Percentiles rank a stretch among this genome's conserved stretches.
Conservation (phyloP, 148 eudicot genomes). For the Fagopyrum tataricum region DNA sequence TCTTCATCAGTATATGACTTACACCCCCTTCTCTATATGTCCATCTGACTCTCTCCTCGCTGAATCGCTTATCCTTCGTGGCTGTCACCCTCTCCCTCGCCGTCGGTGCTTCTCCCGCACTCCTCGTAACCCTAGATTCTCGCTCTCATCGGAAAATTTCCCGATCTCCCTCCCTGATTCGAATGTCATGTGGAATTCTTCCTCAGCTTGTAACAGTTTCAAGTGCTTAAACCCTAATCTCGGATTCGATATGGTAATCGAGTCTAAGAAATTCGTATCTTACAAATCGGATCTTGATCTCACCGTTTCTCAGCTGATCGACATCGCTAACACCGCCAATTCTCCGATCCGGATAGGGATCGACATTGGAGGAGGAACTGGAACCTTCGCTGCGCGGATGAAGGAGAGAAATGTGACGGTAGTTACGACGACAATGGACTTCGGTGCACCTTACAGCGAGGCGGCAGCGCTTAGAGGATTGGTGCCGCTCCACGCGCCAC, state of each 20-base stretch:
- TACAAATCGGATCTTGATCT: conserved; percentile 65
- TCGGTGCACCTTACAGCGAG: conserved; percentile 70
- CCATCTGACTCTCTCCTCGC: conserved; percentile 40
- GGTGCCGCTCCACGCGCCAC: conserved; percentile 69
- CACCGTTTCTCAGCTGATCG: conserved; percentile 46
- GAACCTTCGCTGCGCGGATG: conserved; percentile 68
- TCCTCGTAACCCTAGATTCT: conserved; percentile 17
- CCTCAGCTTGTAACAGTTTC: conserved; percentile 49
- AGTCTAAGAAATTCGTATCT: conserved; percentile 27
- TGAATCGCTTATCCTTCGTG: conserved; percentile 64
- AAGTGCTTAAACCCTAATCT: conserved; percentile 42
- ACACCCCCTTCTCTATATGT: conserved; percentile 51
- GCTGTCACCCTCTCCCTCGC: conserved; percentile 88
- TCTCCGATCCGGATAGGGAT: conserved; percentile 44
- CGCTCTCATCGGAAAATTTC: conserved; percentile 31
- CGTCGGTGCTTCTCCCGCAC: conserved; percentile 57
- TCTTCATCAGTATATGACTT: conserved; percentile 66
- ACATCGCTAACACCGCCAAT: conserved; percentile 26
- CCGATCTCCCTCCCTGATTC: conserved; percentile 36
- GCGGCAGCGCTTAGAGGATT: conserved; percentile 62
- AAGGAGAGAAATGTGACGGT: conserved; percentile 55
- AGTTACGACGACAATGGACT: conserved; percentile 62
- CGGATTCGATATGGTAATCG: conserved; percentile 46
- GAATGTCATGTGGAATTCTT: conserved; percentile 30
- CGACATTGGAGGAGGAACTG: conserved; percentile 76